phyloP scores from a whole-genome alignment of 2,329 filamentous ascomycete genomes.

The Meredithiella fracta region DNA sequence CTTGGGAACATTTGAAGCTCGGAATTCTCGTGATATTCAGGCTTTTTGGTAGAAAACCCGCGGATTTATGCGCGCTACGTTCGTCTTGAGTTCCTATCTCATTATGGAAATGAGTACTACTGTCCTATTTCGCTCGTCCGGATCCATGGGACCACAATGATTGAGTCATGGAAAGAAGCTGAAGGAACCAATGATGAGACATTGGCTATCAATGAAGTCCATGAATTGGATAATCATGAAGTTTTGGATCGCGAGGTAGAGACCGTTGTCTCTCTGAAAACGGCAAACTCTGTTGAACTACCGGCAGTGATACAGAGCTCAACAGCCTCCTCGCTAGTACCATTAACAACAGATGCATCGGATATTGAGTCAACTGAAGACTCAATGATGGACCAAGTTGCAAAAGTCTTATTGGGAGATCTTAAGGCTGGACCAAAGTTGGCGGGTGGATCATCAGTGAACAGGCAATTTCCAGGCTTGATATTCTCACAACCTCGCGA shows the following conservation, averaged over 20 bases:
- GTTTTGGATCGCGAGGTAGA: not conserved
- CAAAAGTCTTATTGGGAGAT: too few relatives aligned
- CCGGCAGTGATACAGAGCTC: not conserved
- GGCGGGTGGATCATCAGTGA: too few relatives aligned
- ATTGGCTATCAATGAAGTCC: not conserved
- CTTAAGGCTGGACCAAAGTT: too few relatives aligned
- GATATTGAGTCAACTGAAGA: not conserved
- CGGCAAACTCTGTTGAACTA: not conserved
- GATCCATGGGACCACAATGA: slow-evolving; percentile 89
- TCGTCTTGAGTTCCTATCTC: slow-evolving; percentile 75
- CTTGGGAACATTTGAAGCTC: slow-evolving; percentile 73
- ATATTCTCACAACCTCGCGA: too few relatives aligned
- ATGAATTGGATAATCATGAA: not conserved
- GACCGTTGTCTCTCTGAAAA: not conserved
- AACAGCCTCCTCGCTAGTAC: too few relatives aligned
- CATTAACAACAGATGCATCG: too few relatives aligned
- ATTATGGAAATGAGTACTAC: slow-evolving; percentile 94
- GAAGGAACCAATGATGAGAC: slow-evolving; percentile 27
- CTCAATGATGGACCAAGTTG: too few relatives aligned
- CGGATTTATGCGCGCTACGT: slow-evolving; percentile 92
- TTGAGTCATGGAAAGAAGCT: slow-evolving; percentile 80
- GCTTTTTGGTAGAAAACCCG: slow-evolving; percentile 89
- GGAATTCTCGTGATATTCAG: slow-evolving; percentile 86
- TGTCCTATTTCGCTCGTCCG: slow-evolving; percentile 82
- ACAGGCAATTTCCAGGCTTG: too few relatives aligned